Evolutionary conservation across 176 grass and related monocot genomes (phyloP), one percentile per base, ranked within the genome.

Genomic region (Oryza meyeriana): DNA sequence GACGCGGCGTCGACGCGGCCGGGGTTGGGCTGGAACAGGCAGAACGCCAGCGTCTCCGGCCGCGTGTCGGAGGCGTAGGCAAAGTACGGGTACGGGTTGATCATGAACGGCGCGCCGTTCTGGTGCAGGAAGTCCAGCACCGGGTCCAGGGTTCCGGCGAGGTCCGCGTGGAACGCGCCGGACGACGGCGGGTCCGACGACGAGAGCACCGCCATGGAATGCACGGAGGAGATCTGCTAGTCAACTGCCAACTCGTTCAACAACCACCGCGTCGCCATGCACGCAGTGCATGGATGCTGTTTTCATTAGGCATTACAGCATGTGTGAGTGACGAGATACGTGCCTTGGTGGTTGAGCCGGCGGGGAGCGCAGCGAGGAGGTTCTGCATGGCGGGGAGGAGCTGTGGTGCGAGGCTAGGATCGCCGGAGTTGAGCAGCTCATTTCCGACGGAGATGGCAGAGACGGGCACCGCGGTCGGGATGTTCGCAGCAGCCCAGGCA

Each of bases 51-150:
- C 70, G 96, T 99, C 77, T 99, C 96, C 26, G 89, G 84, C 67
- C 92, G 78, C 67, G 96, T 87, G 80, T 99, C 96, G 63, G 83
- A 90, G 35, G 78, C 10, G 88, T 99, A 99, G 24, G 96, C 96
- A 72, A 99, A 99, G 88, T 85, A 99, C 10, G 96, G 96, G 86
- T 99, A 95, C 47, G 93, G 93, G 80, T 99, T 99, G 88, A 99
- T 89, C 96, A 99, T 93, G 81, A 99, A 92, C 25, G 96, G 96
- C 39, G 82, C 84, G 10, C 92, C 90, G 42, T 84, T 91, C 77
- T 86, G 81, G n/a, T 85, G 77, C 25, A 99, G 96, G 87, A 99
- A 99, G 32, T 75, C 88, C 71, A 97, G 94, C 69, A 93, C 81
- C 48, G 88, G 91, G 78, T 91, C 94, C 20, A 97, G 88, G 83